Percentiles rank a stretch among this genome's conserved stretches.
Conservation (phyloP, 805 yeast species). For the Cyberlindnera bimundalis region DNA sequence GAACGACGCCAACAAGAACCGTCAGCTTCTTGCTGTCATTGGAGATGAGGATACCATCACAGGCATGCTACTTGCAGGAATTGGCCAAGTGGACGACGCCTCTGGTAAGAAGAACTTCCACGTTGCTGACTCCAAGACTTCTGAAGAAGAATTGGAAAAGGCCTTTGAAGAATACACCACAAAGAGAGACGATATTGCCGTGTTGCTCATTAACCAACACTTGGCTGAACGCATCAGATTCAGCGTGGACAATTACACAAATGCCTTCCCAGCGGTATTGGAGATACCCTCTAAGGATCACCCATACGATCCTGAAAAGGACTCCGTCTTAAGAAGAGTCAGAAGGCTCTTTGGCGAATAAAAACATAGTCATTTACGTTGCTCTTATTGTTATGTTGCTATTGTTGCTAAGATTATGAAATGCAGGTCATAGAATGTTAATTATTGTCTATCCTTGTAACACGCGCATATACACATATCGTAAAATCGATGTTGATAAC, state of each 20-base stretch:
- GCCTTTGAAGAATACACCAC: constrained; percentile 74
- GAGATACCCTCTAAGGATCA: constrained; percentile 98
- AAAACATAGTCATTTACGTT: not conserved
- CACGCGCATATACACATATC: too few species aligned
- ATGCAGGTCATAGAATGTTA: constrained; percentile 21
- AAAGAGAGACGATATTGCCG: constrained; percentile 85
- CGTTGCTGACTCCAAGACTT: constrained; percentile 74
- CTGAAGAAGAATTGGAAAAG: constrained; percentile 67
- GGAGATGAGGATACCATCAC: constrained; percentile 98
- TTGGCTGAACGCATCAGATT: constrained; percentile 86
- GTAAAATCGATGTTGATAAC: too few species aligned
- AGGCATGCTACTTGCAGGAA: constrained; percentile 91
- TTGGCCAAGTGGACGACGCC: constrained; percentile 73
- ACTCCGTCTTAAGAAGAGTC: constrained; percentile 89
- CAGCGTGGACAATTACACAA: constrained; percentile 76
- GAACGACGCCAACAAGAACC: constrained; percentile 45
- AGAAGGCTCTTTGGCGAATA: constrained; percentile 93
- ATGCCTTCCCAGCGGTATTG: constrained; percentile 93
- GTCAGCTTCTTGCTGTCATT: constrained; percentile 85
- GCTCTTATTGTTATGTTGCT: not conserved
- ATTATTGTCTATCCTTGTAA: too few species aligned
- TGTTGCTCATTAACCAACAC: constrained; percentile 89
- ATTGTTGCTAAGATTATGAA: not conserved
- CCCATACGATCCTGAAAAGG: constrained; percentile 97
- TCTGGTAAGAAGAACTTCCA: constrained; percentile 69